Base-by-base conservation (phyloP, 2,329 filamentous ascomycete species). In the Ceratocystis alfenasii region DNA sequence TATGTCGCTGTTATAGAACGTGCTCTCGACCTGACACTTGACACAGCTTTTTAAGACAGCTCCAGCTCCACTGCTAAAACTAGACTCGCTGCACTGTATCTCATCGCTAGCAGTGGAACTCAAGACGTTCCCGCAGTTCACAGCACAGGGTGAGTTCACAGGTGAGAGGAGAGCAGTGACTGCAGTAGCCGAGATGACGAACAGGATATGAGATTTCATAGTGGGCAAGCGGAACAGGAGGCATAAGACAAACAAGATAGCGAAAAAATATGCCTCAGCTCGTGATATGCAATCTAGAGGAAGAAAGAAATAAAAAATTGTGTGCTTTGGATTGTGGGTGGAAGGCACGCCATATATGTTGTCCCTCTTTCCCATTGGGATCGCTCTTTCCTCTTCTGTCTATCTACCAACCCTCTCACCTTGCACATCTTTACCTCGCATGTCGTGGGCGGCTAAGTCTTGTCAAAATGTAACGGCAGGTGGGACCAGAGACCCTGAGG, bases 71-170 rank as follows among this genome's bases (percentile, higher is more conserved):
- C 72, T 74, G 1, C 69, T 70, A 68, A 80, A 81, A 22, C 71
- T 71, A 55, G 69, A 69, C 44, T 80, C 75, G 2, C 74, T 69
- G 73, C 82, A 85, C 53, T 78, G 76, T 50, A 84, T 73, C 68
- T 83, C 81, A 64, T 75, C 74, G 3, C 69, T 53, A 1, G 78
- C 74, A 0, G 81, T 83, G 4, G 74, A 69, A 12, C 75, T 73
- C 46, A 81, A 75, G 3, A 80, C 77, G 66, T 84, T 85, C 71
- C 82, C 82, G 72, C 82, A 85, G 44, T 76, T 73, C 30, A 74
- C 72, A 45, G 74, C 72, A 73, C 82, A 85, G 17, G 79, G 77
- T 25, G 82, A 85, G 44, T 74, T 74, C 0, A 75, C 69, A 0
- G 79, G 73, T 55, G 80, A 79, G 41, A 80, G 72, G 28, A 84